A percentile compares a stretch with the other conserved stretches of the same genome.
Evolutionary conservation across 1,284 basidiomycete species (phyloP).

Genomic region (Malassezia sp.): DNA sequence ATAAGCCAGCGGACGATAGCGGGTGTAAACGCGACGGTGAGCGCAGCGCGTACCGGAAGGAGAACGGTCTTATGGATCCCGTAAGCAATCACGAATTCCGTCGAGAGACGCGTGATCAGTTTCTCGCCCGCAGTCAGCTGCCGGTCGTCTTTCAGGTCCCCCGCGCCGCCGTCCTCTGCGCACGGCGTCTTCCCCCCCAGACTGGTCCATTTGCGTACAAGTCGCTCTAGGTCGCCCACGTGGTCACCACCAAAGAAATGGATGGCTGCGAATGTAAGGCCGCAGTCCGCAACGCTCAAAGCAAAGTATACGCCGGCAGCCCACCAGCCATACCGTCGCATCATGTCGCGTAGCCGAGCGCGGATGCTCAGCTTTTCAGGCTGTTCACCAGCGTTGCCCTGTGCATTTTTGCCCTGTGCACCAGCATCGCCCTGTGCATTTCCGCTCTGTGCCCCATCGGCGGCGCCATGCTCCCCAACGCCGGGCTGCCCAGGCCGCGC

Average conservation of each 20-base stretch:
- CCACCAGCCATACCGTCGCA: constrained; percentile 44
- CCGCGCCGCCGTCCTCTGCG: constrained; percentile 6
- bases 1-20: constrained; percentile 55
- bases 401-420: too few relatives aligned
- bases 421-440: too few relatives aligned
- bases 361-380: background rate
- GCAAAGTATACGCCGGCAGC: constrained; percentile 39
- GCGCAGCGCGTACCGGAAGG: constrained; percentile 74
- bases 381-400: too few relatives aligned
- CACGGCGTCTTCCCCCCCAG: constrained; percentile 25
- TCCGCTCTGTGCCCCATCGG: too few relatives aligned
- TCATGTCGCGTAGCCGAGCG: constrained; percentile 24
- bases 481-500: too few relatives aligned
- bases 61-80: constrained; percentile 90
- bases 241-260: constrained; percentile 81
- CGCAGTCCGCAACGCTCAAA: constrained; percentile 27
- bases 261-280: constrained; percentile 67
- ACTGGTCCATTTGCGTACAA: constrained; percentile 48
- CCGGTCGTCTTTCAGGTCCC: background rate
- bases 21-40: constrained; percentile 79
- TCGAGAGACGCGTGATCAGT: constrained; percentile 54
- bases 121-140: constrained; percentile 1
- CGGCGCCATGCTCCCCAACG: too few relatives aligned
- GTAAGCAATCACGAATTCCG: constrained; percentile 83
- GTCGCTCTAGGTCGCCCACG: constrained; percentile 60